Evolutionary conservation across 108 stramenopile genomes (phyloP).

Genomic region (Fistulifera pelliculosa): DNA sequence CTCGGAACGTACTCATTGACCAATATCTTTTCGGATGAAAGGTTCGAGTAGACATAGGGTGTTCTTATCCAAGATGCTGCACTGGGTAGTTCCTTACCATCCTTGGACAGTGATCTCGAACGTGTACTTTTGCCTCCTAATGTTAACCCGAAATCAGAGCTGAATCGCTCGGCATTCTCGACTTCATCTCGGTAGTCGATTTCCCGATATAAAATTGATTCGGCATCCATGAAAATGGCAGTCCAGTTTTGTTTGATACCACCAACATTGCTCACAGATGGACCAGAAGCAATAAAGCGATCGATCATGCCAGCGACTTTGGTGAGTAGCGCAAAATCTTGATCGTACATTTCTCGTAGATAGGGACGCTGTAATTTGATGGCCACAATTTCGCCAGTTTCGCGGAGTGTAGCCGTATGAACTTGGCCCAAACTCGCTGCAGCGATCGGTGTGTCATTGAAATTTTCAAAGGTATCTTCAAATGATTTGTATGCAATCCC

Average conservation of each 20-base stretch:
- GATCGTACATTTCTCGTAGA: conserved; percentile 79
- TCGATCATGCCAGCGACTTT: conserved; percentile 66
- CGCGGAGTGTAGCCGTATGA: conserved; percentile 70
- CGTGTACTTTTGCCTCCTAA: conserved; percentile 43
- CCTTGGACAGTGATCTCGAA: conserved; percentile 34
- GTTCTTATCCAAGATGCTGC: conserved; percentile 73
- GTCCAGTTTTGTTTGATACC: conserved; percentile 77
- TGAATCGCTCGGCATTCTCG: conserved; percentile 77
- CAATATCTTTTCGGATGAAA: conserved; percentile 57
- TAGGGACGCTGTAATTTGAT: conserved; percentile 86
- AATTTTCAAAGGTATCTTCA: conserved; percentile 58
- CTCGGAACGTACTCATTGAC: conserved; percentile 82
- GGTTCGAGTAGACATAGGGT: conserved; percentile 56
- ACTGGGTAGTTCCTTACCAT: conserved; percentile 52
- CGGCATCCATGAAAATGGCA: conserved; percentile 82
- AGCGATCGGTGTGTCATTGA: conserved; percentile 78
- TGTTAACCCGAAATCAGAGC: conserved; percentile 75
- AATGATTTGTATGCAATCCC: conserved; percentile 25
- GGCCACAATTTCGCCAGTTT: conserved; percentile 57
- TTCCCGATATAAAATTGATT: conserved; percentile 86
- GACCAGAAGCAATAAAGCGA: conserved; percentile 33
- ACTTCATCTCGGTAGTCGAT: conserved; percentile 95
- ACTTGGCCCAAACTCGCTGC: conserved; percentile 90
- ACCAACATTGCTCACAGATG: conserved; percentile 34
- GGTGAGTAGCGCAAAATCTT: conserved; percentile 81